Percentiles rank a stretch among this genome's conserved stretches.
These are phyloP conservation scores for Fusarium piperis DNA, from an alignment of 2,329 filamentous ascomycete genomes.

Conservation along the genomic window DNA sequence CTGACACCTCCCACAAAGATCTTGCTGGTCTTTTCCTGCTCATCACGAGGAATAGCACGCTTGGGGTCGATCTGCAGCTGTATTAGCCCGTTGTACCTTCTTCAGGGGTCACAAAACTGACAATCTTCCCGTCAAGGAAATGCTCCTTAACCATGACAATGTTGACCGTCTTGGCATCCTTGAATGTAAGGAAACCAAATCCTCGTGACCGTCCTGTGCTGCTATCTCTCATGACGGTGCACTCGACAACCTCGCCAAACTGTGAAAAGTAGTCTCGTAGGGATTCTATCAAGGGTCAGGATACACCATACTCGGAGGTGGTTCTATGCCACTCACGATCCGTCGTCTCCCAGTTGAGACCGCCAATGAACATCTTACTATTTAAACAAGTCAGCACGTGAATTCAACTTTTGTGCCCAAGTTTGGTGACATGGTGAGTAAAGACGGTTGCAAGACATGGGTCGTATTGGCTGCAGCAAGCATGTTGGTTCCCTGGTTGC, in stretches of 20 bases:
- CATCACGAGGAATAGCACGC: constrained; percentile 93
- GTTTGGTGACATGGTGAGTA: constrained; percentile 10
- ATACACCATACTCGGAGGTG: neutral
- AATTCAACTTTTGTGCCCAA: neutral
- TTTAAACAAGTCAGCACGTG: constrained; percentile 33
- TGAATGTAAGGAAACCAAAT: constrained; percentile 98
- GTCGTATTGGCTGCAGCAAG: constrained; percentile 12
- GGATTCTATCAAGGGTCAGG: constrained; percentile 72
- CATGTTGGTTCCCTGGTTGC: constrained; percentile 20
- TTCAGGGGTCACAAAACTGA: constrained; percentile 60
- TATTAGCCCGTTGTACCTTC: constrained; percentile 31
- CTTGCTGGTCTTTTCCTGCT: constrained; percentile 98
- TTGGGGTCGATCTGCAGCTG: constrained; percentile 88
- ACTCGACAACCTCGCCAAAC: constrained; percentile 96
- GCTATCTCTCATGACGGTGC: constrained; percentile 98
- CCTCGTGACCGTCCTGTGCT: constrained; percentile 92
- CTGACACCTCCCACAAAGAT: constrained; percentile 98
- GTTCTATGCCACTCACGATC: constrained; percentile 75
- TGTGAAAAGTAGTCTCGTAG: constrained; percentile 97
- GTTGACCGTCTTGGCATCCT: constrained; percentile 96
- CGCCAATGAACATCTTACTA: constrained; percentile 99
- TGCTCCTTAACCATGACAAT: constrained; percentile 99
- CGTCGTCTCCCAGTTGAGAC: constrained; percentile 98
- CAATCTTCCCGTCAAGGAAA: constrained; percentile 97
- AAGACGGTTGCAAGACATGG: constrained; percentile 9